Evolutionary conservation across 495 filamentous ascomycete genomes (phyloP).

Genomic region (Pseudoneurospora amorphoporcata): DNA sequence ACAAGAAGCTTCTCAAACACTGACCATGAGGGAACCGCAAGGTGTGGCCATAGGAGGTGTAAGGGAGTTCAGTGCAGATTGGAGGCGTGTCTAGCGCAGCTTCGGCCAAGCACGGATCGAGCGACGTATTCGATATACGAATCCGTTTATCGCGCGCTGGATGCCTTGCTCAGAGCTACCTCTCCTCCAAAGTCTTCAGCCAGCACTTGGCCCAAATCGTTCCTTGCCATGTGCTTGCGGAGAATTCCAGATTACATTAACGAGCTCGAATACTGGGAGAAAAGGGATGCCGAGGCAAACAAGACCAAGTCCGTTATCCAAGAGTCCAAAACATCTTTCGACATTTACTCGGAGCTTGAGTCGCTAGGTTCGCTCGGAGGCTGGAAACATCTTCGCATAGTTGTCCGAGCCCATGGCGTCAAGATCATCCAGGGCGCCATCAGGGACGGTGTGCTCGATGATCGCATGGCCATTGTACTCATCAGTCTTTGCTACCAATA

Average conservation of each 20-base stretch:
- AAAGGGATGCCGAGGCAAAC: slow-evolving; percentile 39
- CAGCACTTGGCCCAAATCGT: slow-evolving; percentile 27
- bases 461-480: slow-evolving; percentile 27
- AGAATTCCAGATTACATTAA: slow-evolving; percentile 54
- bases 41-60: slow-evolving; percentile 5
- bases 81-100: slow-evolving; percentile 7
- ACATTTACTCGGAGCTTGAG: slow-evolving; percentile 61
- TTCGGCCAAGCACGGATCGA: slow-evolving; percentile 2
- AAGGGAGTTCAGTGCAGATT: slow-evolving; percentile 6
- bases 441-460: slow-evolving; percentile 32
- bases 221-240: slow-evolving; percentile 56
- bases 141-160: slow-evolving; percentile 36
- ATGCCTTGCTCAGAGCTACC: slow-evolving; percentile 39
- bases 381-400: slow-evolving; percentile 54
- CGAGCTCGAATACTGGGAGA: slow-evolving; percentile 44
- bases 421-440: slow-evolving; percentile 45
- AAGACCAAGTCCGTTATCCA: slow-evolving; percentile 30
- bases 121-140: slow-evolving; percentile 12
- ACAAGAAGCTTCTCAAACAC: not conserved
- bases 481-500: slow-evolving; percentile 32
- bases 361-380: slow-evolving; percentile 45
- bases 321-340: slow-evolving; percentile 27
- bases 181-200: slow-evolving; percentile 1
- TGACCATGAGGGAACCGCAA: not conserved
- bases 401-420: slow-evolving; percentile 60